These are phyloP conservation scores for Coniella vitis DNA, from an alignment of 2,329 filamentous ascomycete genomes.

Conservation along the genomic window DNA sequence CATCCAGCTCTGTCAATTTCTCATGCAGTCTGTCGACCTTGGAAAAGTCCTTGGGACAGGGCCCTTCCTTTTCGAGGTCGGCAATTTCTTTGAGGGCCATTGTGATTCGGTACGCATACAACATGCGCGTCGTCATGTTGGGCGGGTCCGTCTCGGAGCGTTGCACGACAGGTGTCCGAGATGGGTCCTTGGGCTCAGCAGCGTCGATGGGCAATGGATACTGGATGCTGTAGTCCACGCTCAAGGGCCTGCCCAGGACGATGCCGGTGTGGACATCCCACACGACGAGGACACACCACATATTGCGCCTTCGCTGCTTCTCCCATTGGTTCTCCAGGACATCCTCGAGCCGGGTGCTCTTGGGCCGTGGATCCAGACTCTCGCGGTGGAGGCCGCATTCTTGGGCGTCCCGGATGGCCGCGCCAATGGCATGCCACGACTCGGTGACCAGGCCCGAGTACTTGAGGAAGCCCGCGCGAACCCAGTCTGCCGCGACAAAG, in stretches of 20 bases:
- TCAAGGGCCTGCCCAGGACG: constrained; percentile 49
- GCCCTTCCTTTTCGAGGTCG: constrained; percentile 49
- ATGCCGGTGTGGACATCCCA: constrained; percentile 50
- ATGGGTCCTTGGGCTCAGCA: constrained; percentile 38
- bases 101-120: constrained; percentile 44
- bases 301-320: constrained; percentile 46
- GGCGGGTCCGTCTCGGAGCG: constrained; percentile 46
- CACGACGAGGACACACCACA: constrained; percentile 48
- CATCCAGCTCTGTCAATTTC: constrained; percentile 40
- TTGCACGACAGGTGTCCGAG: constrained; percentile 39
- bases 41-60: constrained; percentile 46
- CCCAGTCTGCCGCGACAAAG: constrained; percentile 51
- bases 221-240: constrained; percentile 41
- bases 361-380: constrained; percentile 43
- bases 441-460: constrained; percentile 53
- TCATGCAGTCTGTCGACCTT: constrained; percentile 49
- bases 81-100: constrained; percentile 46
- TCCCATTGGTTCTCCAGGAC: constrained; percentile 52
- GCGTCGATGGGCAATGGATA: constrained; percentile 49
- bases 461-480: constrained; percentile 51
- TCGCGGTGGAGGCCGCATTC: constrained; percentile 55
- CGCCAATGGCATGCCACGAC: constrained; percentile 44
- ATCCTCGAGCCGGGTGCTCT: constrained; percentile 38
- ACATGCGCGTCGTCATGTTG: constrained; percentile 45
- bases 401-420: constrained; percentile 54